Conservation (phyloP, 2,329 filamentous ascomycete species). For the Metarhizium brunneum region DNA sequence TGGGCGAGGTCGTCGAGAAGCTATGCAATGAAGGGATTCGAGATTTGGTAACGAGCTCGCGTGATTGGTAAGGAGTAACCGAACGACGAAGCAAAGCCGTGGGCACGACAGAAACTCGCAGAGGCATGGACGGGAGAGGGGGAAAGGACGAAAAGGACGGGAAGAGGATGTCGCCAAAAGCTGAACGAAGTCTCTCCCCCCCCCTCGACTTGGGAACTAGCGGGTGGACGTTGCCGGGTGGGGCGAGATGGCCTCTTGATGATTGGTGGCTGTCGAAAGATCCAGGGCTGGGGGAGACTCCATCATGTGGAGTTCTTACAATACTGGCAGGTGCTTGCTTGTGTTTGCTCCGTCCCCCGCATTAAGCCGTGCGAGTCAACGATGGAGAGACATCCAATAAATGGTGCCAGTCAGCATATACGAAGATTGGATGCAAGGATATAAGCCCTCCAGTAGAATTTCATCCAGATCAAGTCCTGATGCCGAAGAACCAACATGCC, state of each 20-base stretch:
- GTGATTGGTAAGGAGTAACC: neutral
- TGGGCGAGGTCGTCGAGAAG: slow-evolving; percentile 21
- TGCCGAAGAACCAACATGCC: no score
- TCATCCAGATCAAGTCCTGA: no score
- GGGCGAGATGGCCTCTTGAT: neutral
- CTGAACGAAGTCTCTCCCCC: no score
- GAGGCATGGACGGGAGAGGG: slow-evolving; percentile 1
- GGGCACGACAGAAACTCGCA: neutral
- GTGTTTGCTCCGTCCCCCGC: no score
- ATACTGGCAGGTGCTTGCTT: no score
- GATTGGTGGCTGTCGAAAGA: neutral
- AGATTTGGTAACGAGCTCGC: neutral
- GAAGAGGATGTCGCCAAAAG: neutral
- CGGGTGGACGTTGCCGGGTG: neutral
- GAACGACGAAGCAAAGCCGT: neutral
- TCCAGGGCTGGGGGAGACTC: no score
- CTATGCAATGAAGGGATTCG: neutral
- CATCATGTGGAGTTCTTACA: neutral
- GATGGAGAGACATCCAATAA: no score
- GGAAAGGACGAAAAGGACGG: neutral
- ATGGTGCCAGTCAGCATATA: no score
- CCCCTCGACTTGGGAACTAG: neutral
- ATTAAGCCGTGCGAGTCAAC: no score
- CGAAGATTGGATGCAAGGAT: no score
- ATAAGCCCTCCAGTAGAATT: no score